A percentile compares a stretch with the other conserved stretches of the same genome.
Evolutionary conservation across 805 yeast species (phyloP).

Genomic region (Starmera dryadoides): DNA sequence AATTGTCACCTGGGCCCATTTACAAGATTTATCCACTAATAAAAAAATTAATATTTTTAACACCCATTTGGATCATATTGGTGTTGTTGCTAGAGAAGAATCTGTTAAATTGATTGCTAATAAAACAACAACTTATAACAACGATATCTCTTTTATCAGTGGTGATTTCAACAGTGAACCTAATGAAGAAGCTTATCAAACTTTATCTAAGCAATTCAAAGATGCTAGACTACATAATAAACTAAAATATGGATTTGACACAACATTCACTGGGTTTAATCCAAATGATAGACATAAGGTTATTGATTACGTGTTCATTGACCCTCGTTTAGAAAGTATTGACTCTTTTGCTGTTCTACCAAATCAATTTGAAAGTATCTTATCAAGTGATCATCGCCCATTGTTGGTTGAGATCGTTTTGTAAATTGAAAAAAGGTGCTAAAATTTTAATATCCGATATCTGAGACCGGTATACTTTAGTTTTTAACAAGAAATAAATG

Average conservation of each 20-base stretch:
- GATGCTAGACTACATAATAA: conserved; percentile 22
- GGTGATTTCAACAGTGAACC: conserved; percentile 55
- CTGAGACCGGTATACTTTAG: background rate
- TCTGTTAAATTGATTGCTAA: conserved; percentile 37
- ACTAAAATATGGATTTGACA: conserved; percentile 32
- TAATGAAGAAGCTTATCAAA: conserved; percentile 33
- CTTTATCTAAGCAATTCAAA: conserved; percentile 30
- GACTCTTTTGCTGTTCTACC: conserved; percentile 30
- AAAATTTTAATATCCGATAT: background rate
- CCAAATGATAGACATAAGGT: conserved; percentile 21
- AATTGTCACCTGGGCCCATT: conserved; percentile 28
- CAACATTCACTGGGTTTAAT: conserved; percentile 46
- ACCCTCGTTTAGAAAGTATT: conserved; percentile 5
- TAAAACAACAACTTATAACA: conserved; percentile 25
- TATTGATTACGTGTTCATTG: conserved; percentile 23
- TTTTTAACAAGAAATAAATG: background rate
- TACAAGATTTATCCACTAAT: conserved; percentile 17
- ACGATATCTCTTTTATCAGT: conserved; percentile 35
- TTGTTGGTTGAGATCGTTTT: conserved; percentile 24
- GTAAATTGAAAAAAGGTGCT: background rate
- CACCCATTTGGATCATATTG: conserved; percentile 45
- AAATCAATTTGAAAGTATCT: conserved; percentile 25
- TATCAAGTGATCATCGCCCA: conserved; percentile 42
- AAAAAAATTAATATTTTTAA: conserved; percentile 27
- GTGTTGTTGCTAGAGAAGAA: conserved; percentile 36